Percentiles rank a stretch among this genome's conserved stretches.
These are phyloP conservation scores for Pseudonectria foliicola DNA, from an alignment of 2,329 filamentous ascomycete genomes.

Conservation along the genomic window DNA sequence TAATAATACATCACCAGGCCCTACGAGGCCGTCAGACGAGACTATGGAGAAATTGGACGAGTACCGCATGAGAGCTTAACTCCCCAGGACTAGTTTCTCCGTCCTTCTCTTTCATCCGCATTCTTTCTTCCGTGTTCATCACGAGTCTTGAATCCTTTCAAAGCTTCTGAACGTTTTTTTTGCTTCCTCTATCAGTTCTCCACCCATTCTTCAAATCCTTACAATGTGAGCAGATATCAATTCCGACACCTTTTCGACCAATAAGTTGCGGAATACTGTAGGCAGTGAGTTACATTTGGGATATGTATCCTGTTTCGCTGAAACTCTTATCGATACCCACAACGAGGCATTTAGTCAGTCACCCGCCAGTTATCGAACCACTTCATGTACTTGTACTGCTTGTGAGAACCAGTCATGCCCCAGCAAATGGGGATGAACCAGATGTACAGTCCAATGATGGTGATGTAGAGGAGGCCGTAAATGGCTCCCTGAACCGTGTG, in stretches of 20 bases:
- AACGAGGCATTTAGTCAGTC: conserved; percentile 47
- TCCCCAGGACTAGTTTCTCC: conserved; percentile 6
- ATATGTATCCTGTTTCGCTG: conserved; percentile 3
- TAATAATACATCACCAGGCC: conserved; percentile 20
- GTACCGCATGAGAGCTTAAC: too few species aligned
- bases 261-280: too few species aligned
- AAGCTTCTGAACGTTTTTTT: too few species aligned
- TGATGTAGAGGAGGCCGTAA: conserved; percentile 68
- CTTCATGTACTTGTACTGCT: conserved; percentile 84
- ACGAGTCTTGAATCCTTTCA: too few species aligned
- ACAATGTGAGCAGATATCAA: background rate
- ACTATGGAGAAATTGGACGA: too few species aligned
- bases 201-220: background rate
- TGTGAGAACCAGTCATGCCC: conserved; percentile 82
- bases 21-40: conserved; percentile 11
- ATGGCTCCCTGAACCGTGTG: conserved; percentile 57
- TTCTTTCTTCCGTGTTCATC: too few species aligned
- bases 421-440: conserved; percentile 92
- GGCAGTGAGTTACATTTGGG: background rate
- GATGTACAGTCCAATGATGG: conserved; percentile 75
- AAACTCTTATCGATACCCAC: conserved; percentile 2
- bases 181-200: too few species aligned
- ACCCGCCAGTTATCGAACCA: conserved; percentile 89
- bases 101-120: too few species aligned
- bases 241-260: too few species aligned